Conservation (phyloP, 371 early-diverging fungal genomes). For the Rhizopus delemar region DNA sequence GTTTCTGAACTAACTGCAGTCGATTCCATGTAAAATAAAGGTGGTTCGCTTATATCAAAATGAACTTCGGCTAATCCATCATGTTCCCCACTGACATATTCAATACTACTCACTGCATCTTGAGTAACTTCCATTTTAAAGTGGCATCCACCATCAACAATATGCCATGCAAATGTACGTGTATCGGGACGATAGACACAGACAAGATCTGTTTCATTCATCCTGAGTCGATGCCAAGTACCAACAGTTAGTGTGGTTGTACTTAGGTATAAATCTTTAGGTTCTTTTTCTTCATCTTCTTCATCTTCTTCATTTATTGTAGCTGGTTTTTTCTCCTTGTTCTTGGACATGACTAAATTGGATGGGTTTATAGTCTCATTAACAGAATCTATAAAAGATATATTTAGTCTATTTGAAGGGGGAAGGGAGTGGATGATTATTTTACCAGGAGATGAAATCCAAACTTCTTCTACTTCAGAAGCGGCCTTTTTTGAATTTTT, state of each 20-base stretch:
- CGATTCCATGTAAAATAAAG: conserved; percentile 66
- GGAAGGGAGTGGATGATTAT: not conserved
- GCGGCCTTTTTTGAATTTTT: not conserved
- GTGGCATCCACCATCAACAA: conserved; percentile 63
- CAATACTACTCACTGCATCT: conserved; percentile 57
- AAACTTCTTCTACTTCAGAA: conserved; percentile 1
- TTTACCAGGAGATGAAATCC: conserved; percentile 18
- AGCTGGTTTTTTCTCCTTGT: conserved; percentile 7
- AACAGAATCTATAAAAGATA: not conserved
- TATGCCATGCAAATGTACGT: conserved; percentile 69
- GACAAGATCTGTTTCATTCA: conserved; percentile 62
- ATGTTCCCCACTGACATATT: conserved; percentile 47
- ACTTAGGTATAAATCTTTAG: conserved; percentile 42
- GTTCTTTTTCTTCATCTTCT: conserved; percentile 19
- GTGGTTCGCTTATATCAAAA: conserved; percentile 63
- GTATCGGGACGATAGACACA: conserved; percentile 60
- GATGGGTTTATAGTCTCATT: conserved; percentile 25
- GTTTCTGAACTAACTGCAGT: conserved; percentile 10
- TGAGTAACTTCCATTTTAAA: conserved; percentile 76
- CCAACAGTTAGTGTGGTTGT: conserved; percentile 73
- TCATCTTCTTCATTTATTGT: not conserved
- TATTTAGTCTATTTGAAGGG: not conserved
- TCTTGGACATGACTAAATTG: conserved; percentile 16
- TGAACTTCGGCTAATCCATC: conserved; percentile 56
- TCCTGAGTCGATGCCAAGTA: conserved; percentile 74